Evolutionary conservation across 345 rosid species (phyloP), one percentile per base, ranked within the genome.

Genomic region (Cardamine chenopodiifolia): DNA sequence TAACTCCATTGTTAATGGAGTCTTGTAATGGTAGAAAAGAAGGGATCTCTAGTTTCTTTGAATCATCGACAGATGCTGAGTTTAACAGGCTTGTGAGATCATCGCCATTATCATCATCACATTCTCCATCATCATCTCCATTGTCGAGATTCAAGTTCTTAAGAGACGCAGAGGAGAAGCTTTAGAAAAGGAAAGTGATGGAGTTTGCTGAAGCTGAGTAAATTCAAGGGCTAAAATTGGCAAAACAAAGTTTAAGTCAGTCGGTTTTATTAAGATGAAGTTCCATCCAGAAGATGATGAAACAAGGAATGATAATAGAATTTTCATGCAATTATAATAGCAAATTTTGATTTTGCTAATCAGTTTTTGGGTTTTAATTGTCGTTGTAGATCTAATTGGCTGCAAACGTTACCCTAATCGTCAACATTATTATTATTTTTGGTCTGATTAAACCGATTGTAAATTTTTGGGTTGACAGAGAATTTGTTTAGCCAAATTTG

Each of bases 81-180:
- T 87, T 87, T 48, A 87, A 85, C 52, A 86, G 83, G 79, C 37
- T 74, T 37, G 80, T 85, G 39, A 84, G 84, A 71, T 82, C 89
- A 62, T 95, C 97, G 4, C 93, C 98, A 34, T 89, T 93, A 35
- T 94, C 96, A 62, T 62, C 71, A 44, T 86, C 92, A 37, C 92
- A 96, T 23, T 90, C 96, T 39, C 86, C 97, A 35, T 93, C 93
- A 15, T 91, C 94, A 23, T 93, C 96, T 2, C 97, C 97, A 7
- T 89, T 96, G 34, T 87, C 97, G 52, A 92, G 83, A 84, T 90
- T 95, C 79, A 92, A 88, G 93, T 92, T 95, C 86, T 68, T 95
- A 58, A 89, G 88, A 67, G 97, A 90, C 74, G 99, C 99, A 44
- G 99, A 95, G 81, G 97, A 95, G 82, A 95, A 95, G 76, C 85